phyloP scores from a whole-genome alignment of 768 basidiomycete genomes.

The Mycena rebaudengoi region DNA sequence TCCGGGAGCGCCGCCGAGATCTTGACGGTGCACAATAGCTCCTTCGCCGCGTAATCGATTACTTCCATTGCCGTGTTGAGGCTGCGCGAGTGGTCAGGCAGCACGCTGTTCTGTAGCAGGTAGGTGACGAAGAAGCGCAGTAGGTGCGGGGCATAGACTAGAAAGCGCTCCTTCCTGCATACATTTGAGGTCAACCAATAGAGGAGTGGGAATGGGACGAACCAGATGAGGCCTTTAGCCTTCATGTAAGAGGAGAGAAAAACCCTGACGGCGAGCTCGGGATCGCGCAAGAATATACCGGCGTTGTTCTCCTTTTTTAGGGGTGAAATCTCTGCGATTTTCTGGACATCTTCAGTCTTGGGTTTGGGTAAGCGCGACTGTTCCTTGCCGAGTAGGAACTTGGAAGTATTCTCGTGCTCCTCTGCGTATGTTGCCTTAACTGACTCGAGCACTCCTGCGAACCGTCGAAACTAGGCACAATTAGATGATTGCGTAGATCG shows the following conservation, averaged over 20 bases:
- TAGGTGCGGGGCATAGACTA: slow-evolving; percentile 51
- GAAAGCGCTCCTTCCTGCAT: slow-evolving; percentile 51
- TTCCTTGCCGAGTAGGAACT: too few species aligned
- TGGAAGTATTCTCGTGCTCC: too few species aligned
- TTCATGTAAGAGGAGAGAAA: slow-evolving; percentile 78
- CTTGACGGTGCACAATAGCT: slow-evolving; percentile 3
- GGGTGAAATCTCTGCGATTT: slow-evolving; percentile 46
- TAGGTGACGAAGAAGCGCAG: slow-evolving; percentile 56
- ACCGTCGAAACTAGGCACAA: too few species aligned
- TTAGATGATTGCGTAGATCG: too few species aligned
- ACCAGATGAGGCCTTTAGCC: slow-evolving; percentile 76
- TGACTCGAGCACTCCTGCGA: too few species aligned
- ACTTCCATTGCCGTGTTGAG: slow-evolving; percentile 1
- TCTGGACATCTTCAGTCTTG: slow-evolving; percentile 44
- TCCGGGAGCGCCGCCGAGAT: slow-evolving; percentile 9
- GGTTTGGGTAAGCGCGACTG: too few species aligned
- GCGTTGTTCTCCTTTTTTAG: slow-evolving; percentile 53
- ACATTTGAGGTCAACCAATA: too few species aligned
- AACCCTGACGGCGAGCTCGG: slow-evolving; percentile 63
- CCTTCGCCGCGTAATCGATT: slow-evolving; percentile 2
- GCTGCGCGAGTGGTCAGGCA: slow-evolving; percentile 37
- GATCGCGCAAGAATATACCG: slow-evolving; percentile 65
- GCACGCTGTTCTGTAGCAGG: slow-evolving; percentile 51
- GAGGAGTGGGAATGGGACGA: slow-evolving; percentile 21
- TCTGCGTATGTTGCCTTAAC: too few species aligned